phyloP scores from a whole-genome alignment of 208 protist genomes.

The Leptomonas pyrrhocoris region DNA sequence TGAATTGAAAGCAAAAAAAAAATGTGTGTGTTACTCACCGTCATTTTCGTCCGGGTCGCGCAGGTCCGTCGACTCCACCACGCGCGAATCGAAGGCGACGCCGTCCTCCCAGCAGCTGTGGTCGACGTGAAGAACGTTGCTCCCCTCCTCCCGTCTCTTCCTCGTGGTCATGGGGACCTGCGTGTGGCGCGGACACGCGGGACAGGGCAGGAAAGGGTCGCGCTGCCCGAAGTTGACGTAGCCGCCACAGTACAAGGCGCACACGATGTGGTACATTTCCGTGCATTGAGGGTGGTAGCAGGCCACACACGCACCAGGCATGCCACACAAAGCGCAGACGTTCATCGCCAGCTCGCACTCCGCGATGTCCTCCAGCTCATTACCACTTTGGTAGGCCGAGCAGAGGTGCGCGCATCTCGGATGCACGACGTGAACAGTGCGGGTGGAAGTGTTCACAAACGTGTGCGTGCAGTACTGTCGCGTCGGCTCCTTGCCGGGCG shows the following conservation, averaged over 20 bases:
- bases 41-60: conserved; percentile 88
- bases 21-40: conserved; percentile 22
- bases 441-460: conserved; percentile 66
- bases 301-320: conserved; percentile 66
- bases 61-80: conserved; percentile 75
- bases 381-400: conserved; percentile 69
- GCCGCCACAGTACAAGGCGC: conserved; percentile 74
- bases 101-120: conserved; percentile 76
- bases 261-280: conserved; percentile 84
- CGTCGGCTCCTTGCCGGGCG: conserved; percentile 24
- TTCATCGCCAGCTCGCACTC: conserved; percentile 59
- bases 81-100: conserved; percentile 83
- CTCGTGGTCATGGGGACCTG: conserved; percentile 49
- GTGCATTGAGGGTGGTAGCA: conserved; percentile 89
- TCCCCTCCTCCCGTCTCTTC: conserved; percentile 14
- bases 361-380: conserved; percentile 76
- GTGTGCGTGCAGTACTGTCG: conserved; percentile 58
- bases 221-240: conserved; percentile 91
- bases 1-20: neutral
- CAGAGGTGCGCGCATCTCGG: conserved; percentile 85
- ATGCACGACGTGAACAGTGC: conserved; percentile 77
- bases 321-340: conserved; percentile 66
- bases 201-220: conserved; percentile 79
- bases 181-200: conserved; percentile 83
- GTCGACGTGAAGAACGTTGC: conserved; percentile 47